Percentiles rank a stretch among this genome's conserved stretches.
phyloP scores from a whole-genome alignment of 2,329 filamentous ascomycete species.

The Elsinoe arachidis region DNA sequence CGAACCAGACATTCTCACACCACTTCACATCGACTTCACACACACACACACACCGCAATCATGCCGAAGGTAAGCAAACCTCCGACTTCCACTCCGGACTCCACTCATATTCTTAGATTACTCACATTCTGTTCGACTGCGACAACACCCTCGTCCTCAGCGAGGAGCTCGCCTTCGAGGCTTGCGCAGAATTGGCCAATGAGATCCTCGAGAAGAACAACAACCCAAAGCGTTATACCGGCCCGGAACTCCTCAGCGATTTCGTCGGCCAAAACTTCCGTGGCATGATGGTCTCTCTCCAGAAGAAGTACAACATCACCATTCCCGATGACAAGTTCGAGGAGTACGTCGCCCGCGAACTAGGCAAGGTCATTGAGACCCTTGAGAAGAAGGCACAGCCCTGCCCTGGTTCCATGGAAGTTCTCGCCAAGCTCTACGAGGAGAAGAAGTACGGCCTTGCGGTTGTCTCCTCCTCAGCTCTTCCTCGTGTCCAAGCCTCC shows the following conservation, averaged over 20 bases:
- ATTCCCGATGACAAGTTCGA: conserved; percentile 62
- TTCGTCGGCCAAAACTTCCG: conserved; percentile 94
- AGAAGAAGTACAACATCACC: conserved; percentile 65
- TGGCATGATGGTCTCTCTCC: conserved; percentile 73
- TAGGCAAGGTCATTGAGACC: conserved; percentile 76
- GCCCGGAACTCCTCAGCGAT: conserved; percentile 67
- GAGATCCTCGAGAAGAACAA: conserved; percentile 63
- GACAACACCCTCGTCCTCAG: conserved; percentile 92
- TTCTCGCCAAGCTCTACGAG: conserved; percentile 56
- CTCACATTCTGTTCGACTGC: conserved; percentile 47
- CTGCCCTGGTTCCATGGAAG: conserved; percentile 23
- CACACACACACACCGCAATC: background rate
- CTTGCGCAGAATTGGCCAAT: conserved; percentile 82
- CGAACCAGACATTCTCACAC: conserved; percentile 10
- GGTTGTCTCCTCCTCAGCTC: conserved; percentile 73
- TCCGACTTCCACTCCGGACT: background rate
- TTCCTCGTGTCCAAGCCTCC: conserved; percentile 67
- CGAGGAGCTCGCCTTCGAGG: conserved; percentile 84
- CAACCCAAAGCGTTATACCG: conserved; percentile 63
- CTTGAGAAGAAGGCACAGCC: conserved; percentile 53
- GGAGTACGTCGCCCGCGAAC: conserved; percentile 64
- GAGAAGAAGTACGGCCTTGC: conserved; percentile 51
- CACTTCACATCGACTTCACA: background rate
- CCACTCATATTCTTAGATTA: conserved; percentile 26
- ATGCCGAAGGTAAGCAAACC: conserved; percentile 10